A percentile compares a stretch with the other conserved stretches of the same genome.
Conservation (phyloP, 1,139 yeast species). For the Suhomyces atakaporum region DNA sequence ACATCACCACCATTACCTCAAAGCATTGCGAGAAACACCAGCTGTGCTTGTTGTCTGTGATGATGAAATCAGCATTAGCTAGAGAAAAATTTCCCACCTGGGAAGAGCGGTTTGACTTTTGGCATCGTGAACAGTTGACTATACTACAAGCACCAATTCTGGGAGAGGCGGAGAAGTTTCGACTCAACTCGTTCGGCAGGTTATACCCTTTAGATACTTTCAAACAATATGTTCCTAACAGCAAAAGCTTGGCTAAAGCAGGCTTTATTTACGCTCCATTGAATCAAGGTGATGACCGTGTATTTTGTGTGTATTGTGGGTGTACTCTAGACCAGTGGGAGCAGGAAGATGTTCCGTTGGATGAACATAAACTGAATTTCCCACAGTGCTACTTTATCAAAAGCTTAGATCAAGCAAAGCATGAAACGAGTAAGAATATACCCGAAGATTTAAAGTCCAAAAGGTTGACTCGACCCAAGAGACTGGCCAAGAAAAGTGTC, state of each 20-base stretch:
- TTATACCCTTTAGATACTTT: constrained; percentile 56
- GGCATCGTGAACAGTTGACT: constrained; percentile 15
- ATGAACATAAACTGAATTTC: constrained; percentile 50
- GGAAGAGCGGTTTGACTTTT: constrained; percentile 11
- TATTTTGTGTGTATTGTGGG: constrained; percentile 71
- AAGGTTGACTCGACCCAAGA: constrained; percentile 5
- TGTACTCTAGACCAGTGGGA: constrained; percentile 75
- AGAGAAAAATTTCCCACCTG: constrained; percentile 13
- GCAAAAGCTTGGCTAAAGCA: constrained; percentile 43
- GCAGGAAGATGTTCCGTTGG: constrained; percentile 60
- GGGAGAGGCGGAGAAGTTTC: constrained; percentile 37
- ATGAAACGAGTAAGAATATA: no score
- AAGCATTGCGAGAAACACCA: constrained; percentile 48
- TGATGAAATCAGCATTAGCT: constrained; percentile 26
- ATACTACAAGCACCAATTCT: constrained; percentile 30
- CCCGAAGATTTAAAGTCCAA: no score
- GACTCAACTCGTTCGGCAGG: constrained; percentile 53
- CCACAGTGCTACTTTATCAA: constrained; percentile 52
- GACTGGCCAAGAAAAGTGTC: constrained; percentile 2
- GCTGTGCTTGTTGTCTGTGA: constrained; percentile 23
- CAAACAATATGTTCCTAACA: constrained; percentile 39
- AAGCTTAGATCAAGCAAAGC: no score
- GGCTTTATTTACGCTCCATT: constrained; percentile 57
- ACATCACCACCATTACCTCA: constrained; percentile 32
- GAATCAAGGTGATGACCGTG: constrained; percentile 57